A percentile compares a stretch with the other conserved stretches of the same genome.
Evolutionary conservation across 805 yeast species (phyloP).

Genomic region (Kluyveromyces aestuarii): DNA sequence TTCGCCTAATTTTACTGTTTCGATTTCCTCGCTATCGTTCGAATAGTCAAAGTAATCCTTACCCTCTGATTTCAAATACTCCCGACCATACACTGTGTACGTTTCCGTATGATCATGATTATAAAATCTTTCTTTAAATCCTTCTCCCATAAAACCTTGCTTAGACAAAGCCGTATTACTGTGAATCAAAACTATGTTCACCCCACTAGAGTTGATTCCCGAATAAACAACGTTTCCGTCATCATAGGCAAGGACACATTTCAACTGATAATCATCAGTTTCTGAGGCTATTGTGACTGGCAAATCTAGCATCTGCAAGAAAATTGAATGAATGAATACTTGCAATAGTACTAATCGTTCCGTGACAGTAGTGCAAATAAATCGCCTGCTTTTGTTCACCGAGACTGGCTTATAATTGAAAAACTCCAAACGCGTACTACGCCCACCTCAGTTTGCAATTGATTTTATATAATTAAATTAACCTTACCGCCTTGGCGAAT

Average conservation of each 20-base stretch:
- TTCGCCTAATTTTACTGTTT: not conserved
- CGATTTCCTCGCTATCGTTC: not conserved
- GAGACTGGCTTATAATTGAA: too few species aligned
- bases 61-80: not conserved
- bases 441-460: too few species aligned
- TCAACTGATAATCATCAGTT: not conserved
- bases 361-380: too few species aligned
- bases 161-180: not conserved
- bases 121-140: conserved; percentile 1
- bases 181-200: not conserved
- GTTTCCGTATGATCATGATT: not conserved
- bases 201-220: not conserved
- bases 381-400: too few species aligned
- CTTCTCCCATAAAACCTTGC: not conserved
- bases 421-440: too few species aligned
- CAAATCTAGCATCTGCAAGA: not conserved
- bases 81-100: conserved; percentile 1
- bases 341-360: too few species aligned
- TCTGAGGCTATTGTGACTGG: not conserved
- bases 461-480: too few species aligned
- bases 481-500: too few species aligned
- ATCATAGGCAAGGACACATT: not conserved
- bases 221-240: not conserved
- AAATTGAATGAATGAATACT: not conserved
- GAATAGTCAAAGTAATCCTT: not conserved